Evolutionary conservation across 306 rosid genomes (phyloP).

Genomic region (Pyrus pyrifolia): DNA sequence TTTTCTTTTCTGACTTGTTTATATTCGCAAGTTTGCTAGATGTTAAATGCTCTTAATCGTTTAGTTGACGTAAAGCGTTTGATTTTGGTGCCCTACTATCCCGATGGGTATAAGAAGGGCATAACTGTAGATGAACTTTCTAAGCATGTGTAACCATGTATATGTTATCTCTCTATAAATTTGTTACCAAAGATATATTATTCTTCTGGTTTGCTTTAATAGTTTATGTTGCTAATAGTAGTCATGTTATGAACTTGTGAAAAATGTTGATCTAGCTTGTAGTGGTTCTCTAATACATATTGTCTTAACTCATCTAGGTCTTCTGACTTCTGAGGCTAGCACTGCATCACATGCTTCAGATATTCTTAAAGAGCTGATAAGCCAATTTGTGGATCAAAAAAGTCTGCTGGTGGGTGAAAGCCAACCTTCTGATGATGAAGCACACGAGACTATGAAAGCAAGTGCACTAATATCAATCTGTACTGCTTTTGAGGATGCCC

Average conservation of each 20-base stretch:
- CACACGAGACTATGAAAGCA: conserved; percentile 34
- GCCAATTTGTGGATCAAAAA: conserved; percentile 30
- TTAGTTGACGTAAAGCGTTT: background rate
- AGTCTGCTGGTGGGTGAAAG: conserved; percentile 24
- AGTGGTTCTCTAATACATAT: conserved; percentile 30
- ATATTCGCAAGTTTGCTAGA: background rate
- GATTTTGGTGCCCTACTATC: background rate
- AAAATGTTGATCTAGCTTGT: background rate
- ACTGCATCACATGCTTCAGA: conserved; percentile 59
- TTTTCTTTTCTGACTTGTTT: background rate
- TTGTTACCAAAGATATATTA: background rate
- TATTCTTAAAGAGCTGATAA: conserved; percentile 59
- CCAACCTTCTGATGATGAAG: conserved; percentile 28
- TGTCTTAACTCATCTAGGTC: conserved; percentile 48
- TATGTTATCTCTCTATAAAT: background rate
- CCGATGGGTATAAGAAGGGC: background rate
- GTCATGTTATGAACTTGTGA: background rate
- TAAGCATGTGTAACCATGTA: background rate
- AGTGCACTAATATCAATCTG: conserved; percentile 49
- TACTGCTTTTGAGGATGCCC: conserved; percentile 49
- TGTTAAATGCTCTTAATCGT: background rate
- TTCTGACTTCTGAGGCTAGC: conserved; percentile 51
- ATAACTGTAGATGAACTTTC: background rate
- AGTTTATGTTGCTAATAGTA: background rate
- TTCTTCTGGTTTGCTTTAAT: background rate